Base-by-base conservation (phyloP, 345 rosid species). In the Salix purpurea region DNA sequence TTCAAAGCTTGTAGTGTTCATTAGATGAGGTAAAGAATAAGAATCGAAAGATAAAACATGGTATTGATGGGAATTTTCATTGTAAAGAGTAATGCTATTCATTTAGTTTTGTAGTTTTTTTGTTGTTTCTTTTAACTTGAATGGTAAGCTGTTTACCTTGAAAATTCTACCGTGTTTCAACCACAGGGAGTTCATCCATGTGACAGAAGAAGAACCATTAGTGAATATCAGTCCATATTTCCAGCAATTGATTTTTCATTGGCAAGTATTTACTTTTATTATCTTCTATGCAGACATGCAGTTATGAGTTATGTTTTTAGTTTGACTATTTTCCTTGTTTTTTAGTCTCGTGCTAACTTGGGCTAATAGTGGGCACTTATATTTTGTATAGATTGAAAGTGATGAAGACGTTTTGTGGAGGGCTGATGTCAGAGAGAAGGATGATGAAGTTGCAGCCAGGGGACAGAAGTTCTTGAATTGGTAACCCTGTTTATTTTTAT, bases 151-250 rank as follows among this genome's bases (percentile, higher is more conserved):
- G 60, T 74, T 6, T 26, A 18, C 30, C 30, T 34, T 36, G 60
- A 30, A 46, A 58, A 79, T 74, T 40, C 70, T 80, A 37, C 19
- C 1, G 36, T 23, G 19, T 58, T 67, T 34, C 36, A 46, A 76
- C 42, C 52, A 56, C 82, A 93, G 97, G 95, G 98, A 76, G 90
- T 88, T 80, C 90, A 90, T 88, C 94, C 92, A 8, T 93, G 97
- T 86, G 98, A 91, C 67, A 85, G 90, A 76, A 90, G 98, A 85
- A 86, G 88, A 78, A 89, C 78, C 82, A 79, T 93, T 78, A 79
- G 67, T 37, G 87, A 88, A 73, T 90, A 90, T 82, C 84, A 26
- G 39, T 61, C 90, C 81, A 70, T 90, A 64, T 91, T 91, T 83
- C 98, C 94, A 76, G 92, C 91, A 1, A 70, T 91, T 76, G 93